Evolutionary conservation across 2,329 filamentous ascomycete genomes (phyloP).

Genomic region (Talaromyces marneffei): DNA sequence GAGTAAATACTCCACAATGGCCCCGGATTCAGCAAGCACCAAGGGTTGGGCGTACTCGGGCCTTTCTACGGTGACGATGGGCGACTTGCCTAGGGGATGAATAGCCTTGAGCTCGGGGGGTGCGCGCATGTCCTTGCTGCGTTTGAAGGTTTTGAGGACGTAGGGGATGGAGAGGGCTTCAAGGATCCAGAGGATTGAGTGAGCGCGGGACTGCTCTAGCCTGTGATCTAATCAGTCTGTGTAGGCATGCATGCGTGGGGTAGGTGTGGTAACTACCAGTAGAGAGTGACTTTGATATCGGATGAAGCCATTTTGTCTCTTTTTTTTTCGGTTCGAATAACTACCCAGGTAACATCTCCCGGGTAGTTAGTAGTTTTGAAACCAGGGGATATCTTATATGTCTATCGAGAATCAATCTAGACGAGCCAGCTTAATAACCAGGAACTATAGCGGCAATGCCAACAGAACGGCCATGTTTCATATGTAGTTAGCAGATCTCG

Average conservation of each 20-base stretch:
- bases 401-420: neutral
- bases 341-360: neutral
- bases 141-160: conserved; percentile 73
- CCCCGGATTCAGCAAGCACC: conserved; percentile 73
- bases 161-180: conserved; percentile 77
- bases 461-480: neutral
- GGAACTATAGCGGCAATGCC: neutral
- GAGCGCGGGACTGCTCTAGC: conserved; percentile 76
- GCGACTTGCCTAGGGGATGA: conserved; percentile 83
- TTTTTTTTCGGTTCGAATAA: neutral
- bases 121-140: conserved; percentile 59
- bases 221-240: conserved; percentile 40
- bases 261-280: conserved; percentile 6
- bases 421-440: neutral
- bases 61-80: conserved; percentile 62
- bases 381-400: neutral
- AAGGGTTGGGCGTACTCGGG: conserved; percentile 44
- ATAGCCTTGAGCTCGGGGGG: conserved; percentile 69
- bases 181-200: conserved; percentile 78
- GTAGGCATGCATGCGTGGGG: neutral
- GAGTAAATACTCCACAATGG: conserved; percentile 75
- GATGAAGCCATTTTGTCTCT: conserved; percentile 9
- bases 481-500: neutral
- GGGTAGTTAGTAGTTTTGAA: neutral
- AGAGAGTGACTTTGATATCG: conserved; percentile 14